Conservation (phyloP, 192 early-diverging fungal genomes). For the Backusella luteola region DNA sequence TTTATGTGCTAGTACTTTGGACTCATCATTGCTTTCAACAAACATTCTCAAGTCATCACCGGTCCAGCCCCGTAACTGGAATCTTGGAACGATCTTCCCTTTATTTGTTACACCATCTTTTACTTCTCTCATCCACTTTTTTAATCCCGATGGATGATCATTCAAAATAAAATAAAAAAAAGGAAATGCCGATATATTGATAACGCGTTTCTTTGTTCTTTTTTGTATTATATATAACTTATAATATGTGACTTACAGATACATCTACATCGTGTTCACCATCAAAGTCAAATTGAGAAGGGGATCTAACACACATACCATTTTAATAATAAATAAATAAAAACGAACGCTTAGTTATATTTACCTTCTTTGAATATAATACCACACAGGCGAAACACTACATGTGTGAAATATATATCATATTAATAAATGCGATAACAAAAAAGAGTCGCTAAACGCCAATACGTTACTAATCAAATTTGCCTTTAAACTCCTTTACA, state of each 20-base stretch:
- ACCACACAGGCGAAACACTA: constrained; percentile 43
- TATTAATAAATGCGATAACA: neutral
- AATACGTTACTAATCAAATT: constrained; percentile 42
- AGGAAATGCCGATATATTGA: neutral
- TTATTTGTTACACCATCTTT: constrained; percentile 13
- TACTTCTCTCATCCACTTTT: constrained; percentile 41
- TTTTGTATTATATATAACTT: neutral
- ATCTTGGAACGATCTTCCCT: constrained; percentile 39
- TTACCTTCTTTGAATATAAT: constrained; percentile 30
- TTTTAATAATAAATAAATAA: no score
- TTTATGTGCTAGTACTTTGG: constrained; percentile 12
- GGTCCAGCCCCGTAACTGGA: constrained; percentile 32
- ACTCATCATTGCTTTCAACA: constrained; percentile 17
- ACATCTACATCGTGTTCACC: constrained; percentile 41
- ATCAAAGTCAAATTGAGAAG: constrained; percentile 17
- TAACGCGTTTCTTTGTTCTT: neutral
- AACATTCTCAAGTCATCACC: constrained; percentile 21
- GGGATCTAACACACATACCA: neutral
- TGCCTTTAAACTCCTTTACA: constrained; percentile 44
- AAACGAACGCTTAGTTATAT: neutral
- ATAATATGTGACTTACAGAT: constrained; percentile 18
- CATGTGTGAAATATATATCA: neutral
- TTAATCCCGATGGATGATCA: neutral
- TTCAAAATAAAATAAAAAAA: neutral
- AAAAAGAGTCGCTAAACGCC: neutral